Evolutionary conservation across 805 yeast genomes (phyloP).

Genomic region (Sugiyamaella chiloensis): DNA sequence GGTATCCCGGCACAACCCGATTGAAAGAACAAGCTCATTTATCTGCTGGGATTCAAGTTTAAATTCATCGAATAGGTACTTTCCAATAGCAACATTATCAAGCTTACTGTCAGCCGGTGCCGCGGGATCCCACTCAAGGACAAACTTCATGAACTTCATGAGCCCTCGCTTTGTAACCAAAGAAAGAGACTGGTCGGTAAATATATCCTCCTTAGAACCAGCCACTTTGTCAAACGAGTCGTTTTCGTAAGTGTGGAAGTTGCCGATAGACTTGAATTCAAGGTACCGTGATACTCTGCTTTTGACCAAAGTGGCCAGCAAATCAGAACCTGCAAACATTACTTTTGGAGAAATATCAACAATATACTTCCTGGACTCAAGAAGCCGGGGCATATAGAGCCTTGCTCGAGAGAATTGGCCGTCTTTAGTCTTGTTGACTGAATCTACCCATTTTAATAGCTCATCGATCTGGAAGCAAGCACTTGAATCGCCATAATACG

Average conservation of each 20-base stretch:
- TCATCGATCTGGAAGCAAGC: constrained; percentile 88
- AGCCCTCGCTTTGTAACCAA: constrained; percentile 73
- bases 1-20: constrained; percentile 70
- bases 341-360: constrained; percentile 85
- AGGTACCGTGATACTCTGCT: constrained; percentile 86
- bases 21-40: constrained; percentile 78
- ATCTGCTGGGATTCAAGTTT: constrained; percentile 70
- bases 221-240: constrained; percentile 85
- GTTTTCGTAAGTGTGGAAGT: constrained; percentile 91
- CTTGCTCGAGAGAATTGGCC: constrained; percentile 64
- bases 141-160: constrained; percentile 91
- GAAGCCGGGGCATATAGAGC: constrained; percentile 70
- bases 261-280: constrained; percentile 85
- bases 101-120: constrained; percentile 42
- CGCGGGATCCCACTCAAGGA: constrained; percentile 49
- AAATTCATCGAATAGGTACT: constrained; percentile 62
- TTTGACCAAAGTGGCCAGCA: constrained; percentile 71
- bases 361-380: constrained; percentile 72
- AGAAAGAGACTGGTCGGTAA: constrained; percentile 78
- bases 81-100: constrained; percentile 57
- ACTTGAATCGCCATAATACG: constrained; percentile 83
- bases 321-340: constrained; percentile 86
- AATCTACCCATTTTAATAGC: constrained; percentile 73
- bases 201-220: constrained; percentile 87
- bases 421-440: constrained; percentile 48